These are phyloP conservation scores for Mimosa pudica DNA, from an alignment of 306 rosid species.

Conservation along the genomic window DNA sequence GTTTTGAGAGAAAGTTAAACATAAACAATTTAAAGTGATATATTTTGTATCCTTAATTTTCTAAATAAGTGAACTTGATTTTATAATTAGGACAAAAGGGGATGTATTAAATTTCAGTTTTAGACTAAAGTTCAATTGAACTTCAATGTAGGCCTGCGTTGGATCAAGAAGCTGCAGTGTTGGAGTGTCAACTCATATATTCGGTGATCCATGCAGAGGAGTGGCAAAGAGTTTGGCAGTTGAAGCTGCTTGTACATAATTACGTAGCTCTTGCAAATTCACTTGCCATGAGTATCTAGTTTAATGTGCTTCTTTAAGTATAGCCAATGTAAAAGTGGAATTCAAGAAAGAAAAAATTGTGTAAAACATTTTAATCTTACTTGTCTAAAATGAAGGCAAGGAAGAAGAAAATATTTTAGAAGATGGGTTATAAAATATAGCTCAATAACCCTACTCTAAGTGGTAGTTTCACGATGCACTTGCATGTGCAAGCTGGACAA, in stretches of 20 bases:
- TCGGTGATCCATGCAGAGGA: slow-evolving; percentile 80
- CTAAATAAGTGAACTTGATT: too few relatives aligned
- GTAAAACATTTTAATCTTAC: slow-evolving; percentile 19
- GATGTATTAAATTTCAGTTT: slow-evolving; percentile 2
- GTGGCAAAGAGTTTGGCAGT: slow-evolving; percentile 80
- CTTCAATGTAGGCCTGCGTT: slow-evolving; percentile 74
- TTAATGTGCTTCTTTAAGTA: slow-evolving; percentile 34
- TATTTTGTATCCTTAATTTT: too few relatives aligned
- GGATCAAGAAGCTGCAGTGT: slow-evolving; percentile 79
- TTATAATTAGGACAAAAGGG: too few relatives aligned
- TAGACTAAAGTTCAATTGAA: slow-evolving; percentile 22
- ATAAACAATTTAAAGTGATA: too few relatives aligned
- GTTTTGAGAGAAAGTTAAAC: too few relatives aligned
- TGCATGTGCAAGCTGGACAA: neutral
- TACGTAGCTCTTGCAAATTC: slow-evolving; percentile 21
- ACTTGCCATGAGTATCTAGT: slow-evolving; percentile 12
- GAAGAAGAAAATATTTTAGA: slow-evolving; percentile 22
- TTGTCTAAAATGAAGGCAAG: slow-evolving; percentile 22
- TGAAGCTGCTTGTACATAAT: slow-evolving; percentile 75
- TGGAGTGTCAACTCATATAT: slow-evolving; percentile 53
- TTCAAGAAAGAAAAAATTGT: slow-evolving; percentile 7
- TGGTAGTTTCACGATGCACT: neutral
- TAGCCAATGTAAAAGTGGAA: slow-evolving; percentile 25
- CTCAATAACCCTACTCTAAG: neutral
- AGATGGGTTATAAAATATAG: slow-evolving; percentile 13